These are phyloP conservation scores for Globisporangium alternatum DNA, from an alignment of 352 stramenopile species.

Conservation along the genomic window DNA sequence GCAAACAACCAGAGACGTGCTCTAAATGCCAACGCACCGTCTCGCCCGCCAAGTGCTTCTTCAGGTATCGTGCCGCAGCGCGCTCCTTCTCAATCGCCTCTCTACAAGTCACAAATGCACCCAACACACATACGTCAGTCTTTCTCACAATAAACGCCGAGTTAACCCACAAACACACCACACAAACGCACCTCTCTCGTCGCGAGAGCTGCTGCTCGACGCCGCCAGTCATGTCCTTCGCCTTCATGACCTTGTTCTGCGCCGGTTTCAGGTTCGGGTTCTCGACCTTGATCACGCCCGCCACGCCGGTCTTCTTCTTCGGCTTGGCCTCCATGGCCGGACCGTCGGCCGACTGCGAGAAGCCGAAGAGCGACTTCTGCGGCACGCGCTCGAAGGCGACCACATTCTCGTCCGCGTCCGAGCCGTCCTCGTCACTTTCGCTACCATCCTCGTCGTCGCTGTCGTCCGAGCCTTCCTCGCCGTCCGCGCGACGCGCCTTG, in stretches of 20 bases:
- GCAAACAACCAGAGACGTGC: background rate
- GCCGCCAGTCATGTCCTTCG: constrained; percentile 72
- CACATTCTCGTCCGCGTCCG: constrained; percentile 48
- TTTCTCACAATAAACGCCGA: background rate
- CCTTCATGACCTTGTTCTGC: constrained; percentile 86
- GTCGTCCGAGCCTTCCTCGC: constrained; percentile 19
- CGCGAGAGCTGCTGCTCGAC: constrained; percentile 73
- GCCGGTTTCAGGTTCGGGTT: constrained; percentile 77
- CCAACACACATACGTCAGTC: background rate
- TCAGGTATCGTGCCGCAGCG: constrained; percentile 68
- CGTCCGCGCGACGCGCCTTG: constrained; percentile 62
- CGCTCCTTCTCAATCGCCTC: constrained; percentile 87
- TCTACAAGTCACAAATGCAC: constrained; percentile 13
- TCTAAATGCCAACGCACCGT: constrained; percentile 34
- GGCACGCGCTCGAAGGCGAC: constrained; percentile 75
- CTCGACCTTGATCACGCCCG: constrained; percentile 67
- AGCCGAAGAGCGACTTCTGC: constrained; percentile 71
- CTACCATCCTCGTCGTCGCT: constrained; percentile 43
- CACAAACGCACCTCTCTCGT: constrained; percentile 59
- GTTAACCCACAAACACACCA: background rate
- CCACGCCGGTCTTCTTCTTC: constrained; percentile 73
- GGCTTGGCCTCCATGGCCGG: constrained; percentile 55
- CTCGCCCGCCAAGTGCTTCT: constrained; percentile 82
- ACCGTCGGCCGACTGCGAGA: constrained; percentile 55
- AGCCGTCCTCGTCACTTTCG: constrained; percentile 21